Evolutionary conservation across 306 rosid genomes (phyloP).

Genomic region (Rubus parviflorus): DNA sequence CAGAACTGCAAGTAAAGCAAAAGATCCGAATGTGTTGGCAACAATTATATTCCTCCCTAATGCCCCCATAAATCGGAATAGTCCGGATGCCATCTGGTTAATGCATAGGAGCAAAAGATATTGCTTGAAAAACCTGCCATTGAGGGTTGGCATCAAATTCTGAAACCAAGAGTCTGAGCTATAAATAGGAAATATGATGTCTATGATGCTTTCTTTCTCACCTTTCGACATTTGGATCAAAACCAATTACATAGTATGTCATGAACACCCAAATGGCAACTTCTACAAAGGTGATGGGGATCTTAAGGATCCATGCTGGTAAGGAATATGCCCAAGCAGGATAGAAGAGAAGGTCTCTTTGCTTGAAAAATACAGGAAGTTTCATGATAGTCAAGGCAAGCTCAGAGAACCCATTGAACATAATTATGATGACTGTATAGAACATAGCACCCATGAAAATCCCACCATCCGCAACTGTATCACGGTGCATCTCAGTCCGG

Average conservation of each 20-base stretch:
- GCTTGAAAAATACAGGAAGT: slow-evolving; percentile 54
- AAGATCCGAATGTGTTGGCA: slow-evolving; percentile 53
- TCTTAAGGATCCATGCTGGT: slow-evolving; percentile 43
- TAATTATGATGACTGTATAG: slow-evolving; percentile 23
- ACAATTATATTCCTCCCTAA: slow-evolving; percentile 44
- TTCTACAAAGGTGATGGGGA: slow-evolving; percentile 41
- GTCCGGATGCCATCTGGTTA: slow-evolving; percentile 42
- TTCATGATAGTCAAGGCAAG: slow-evolving; percentile 41
- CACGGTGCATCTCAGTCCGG: slow-evolving; percentile 38
- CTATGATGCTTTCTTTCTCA: slow-evolving; percentile 6
- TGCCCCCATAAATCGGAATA: slow-evolving; percentile 43
- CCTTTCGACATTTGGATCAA: slow-evolving; percentile 41
- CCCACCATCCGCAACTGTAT: slow-evolving; percentile 22
- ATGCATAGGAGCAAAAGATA: slow-evolving; percentile 31
- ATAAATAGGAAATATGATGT: background rate
- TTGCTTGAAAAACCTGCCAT: slow-evolving; percentile 43
- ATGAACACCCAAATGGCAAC: slow-evolving; percentile 40
- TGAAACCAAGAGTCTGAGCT: background rate
- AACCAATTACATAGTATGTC: slow-evolving; percentile 45
- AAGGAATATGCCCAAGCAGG: slow-evolving; percentile 45
- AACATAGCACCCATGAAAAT: slow-evolving; percentile 40
- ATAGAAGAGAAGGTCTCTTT: slow-evolving; percentile 44
- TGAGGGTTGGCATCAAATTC: background rate
- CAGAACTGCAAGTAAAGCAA: slow-evolving; percentile 41
- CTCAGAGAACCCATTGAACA: slow-evolving; percentile 47